Evolutionary conservation across 2,329 filamentous ascomycete genomes (phyloP), one percentile per base, ranked within the genome.

Genomic region (Epichloe glyceriae): DNA sequence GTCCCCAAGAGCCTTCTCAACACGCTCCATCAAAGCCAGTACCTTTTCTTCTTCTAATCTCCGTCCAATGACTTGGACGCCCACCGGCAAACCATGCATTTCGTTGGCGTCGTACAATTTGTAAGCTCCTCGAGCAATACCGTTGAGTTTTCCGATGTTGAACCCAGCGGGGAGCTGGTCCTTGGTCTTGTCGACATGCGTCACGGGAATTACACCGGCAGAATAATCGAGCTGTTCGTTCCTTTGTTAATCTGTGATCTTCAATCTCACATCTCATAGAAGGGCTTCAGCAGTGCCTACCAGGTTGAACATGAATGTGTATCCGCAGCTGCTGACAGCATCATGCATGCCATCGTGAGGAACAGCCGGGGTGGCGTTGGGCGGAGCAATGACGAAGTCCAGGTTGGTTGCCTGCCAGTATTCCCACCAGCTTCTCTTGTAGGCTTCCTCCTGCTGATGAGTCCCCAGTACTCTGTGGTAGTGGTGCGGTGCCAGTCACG

Each of bases 291-390:
- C n/a, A 38, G 26, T 37, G 20, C 47, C 67, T 70, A 86, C 83
- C 61, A 96, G 57, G 60, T 96, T 96, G 71, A 93, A 97, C 51
- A 95, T 68, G 64, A 96, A 95, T 0, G 90, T 96, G 62, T 97
- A 96, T 1, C 88, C 89, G 60, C 90, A 96, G 57, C 83, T 88
- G 55, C 85, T 86, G 43, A 93, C 82, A 3, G 88, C 88, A 59
- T 91, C 83, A 57, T 80, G 79, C 88, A 95, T 96, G 0, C 82
- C 89, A 45, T 83, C 80, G 63, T 95, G 89, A 1, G 89, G 89
- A 3, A 95, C 79, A 0, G 90, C 90, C 1, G 90, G 89, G 0
- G 88, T 95, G 0, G 90, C 88, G 64, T 96, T 95, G 0, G 84
- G 88, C n/a, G 86, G 85, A 10, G 85, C 82, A 35, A 96, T 68